Evolutionary conservation across 768 basidiomycete species (phyloP).

Genomic region (Pulveroboletus sp.): DNA sequence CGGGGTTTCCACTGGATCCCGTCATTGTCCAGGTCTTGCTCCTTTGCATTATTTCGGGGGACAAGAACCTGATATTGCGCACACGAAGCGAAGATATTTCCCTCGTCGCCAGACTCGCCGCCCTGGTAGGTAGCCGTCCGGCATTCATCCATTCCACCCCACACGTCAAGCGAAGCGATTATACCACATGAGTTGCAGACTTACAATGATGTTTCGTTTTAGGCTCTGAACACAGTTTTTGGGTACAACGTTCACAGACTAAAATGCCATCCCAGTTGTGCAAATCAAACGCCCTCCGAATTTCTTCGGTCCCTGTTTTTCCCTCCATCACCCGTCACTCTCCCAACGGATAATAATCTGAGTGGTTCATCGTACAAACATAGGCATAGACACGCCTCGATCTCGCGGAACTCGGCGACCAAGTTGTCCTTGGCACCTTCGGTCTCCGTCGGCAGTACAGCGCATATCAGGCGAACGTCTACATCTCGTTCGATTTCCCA

Average conservation of each 20-base stretch:
- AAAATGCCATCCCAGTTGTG: conserved; percentile 38
- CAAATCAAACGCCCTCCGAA: conserved; percentile 18
- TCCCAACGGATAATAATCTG: conserved; percentile 12
- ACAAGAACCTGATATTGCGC: conserved; percentile 61
- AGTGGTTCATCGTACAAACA: conserved; percentile 12
- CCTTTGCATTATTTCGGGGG: conserved; percentile 57
- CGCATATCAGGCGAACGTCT: conserved; percentile 25
- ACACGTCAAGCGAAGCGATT: conserved; percentile 7
- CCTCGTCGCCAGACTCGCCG: conserved; percentile 52
- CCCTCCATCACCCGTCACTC: conserved; percentile 18
- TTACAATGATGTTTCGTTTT: conserved; percentile 10
- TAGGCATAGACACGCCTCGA: conserved; percentile 19
- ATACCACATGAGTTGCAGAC: background rate
- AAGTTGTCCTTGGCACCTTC: conserved; percentile 16
- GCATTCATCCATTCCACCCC: background rate
- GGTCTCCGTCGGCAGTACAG: conserved; percentile 18
- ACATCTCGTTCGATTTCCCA: conserved; percentile 21
- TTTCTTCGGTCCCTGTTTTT: conserved; percentile 40
- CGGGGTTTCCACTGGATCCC: conserved; percentile 55
- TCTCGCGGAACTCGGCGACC: conserved; percentile 17
- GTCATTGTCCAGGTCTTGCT: conserved; percentile 64
- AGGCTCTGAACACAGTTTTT: conserved; percentile 61
- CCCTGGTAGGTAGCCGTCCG: conserved; percentile 41
- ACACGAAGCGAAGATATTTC: conserved; percentile 62
- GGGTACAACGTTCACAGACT: conserved; percentile 55